Evolutionary conservation across 192 early-diverging fungal species (phyloP).

Genomic region (Coemansia sp.): DNA sequence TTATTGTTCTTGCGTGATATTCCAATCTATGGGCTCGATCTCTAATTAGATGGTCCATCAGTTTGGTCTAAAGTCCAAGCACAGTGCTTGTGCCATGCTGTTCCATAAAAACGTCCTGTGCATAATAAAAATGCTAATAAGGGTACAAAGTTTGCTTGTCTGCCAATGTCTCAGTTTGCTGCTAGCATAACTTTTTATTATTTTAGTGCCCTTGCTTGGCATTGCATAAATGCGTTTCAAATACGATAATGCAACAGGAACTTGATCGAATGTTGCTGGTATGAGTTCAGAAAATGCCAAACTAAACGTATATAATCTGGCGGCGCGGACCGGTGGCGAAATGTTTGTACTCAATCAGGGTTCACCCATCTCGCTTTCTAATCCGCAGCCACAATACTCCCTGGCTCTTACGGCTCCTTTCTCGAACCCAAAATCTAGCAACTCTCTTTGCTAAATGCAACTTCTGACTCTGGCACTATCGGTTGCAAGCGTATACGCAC

Average conservation of each 20-base stretch:
- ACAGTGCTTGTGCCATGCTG: conserved; percentile 60
- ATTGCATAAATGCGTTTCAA: conserved; percentile 5
- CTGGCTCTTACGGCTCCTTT: neutral
- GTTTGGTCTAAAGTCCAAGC: neutral
- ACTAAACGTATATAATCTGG: neutral
- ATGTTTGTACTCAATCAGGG: too few species aligned
- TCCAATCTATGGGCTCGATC: too few species aligned
- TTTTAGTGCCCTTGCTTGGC: neutral
- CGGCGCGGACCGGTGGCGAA: neutral
- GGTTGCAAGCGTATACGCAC: neutral
- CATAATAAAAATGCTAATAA: neutral
- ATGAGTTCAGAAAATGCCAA: too few species aligned
- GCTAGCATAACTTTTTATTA: neutral
- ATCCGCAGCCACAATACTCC: too few species aligned
- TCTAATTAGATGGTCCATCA: neutral
- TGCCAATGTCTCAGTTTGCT: neutral
- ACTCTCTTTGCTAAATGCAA: neutral
- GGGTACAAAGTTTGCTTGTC: neutral
- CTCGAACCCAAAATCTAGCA: too few species aligned
- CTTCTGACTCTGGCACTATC: neutral
- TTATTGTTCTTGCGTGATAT: too few species aligned
- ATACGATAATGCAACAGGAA: neutral
- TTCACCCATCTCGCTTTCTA: too few species aligned
- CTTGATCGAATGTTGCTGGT: too few species aligned
- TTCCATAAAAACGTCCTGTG: neutral